Percentiles rank a stretch among this genome's conserved stretches.
These are phyloP conservation scores for Hymenoscyphus albidus DNA, from an alignment of 2,329 filamentous ascomycete genomes.

Conservation along the genomic window DNA sequence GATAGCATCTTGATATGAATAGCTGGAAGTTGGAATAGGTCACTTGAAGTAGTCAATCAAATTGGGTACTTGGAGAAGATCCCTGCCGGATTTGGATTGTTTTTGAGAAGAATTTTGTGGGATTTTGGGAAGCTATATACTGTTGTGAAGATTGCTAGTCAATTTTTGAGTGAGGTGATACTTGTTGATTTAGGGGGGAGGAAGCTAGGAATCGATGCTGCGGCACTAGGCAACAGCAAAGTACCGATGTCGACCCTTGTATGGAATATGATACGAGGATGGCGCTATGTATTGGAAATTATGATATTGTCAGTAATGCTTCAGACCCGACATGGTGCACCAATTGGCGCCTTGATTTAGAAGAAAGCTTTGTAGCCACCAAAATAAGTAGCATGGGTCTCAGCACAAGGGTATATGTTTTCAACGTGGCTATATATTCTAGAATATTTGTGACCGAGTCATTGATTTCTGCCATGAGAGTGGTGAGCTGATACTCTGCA, in stretches of 20 bases:
- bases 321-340: constrained; percentile 12
- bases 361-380: constrained; percentile 14
- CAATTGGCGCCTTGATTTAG: not conserved
- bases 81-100: constrained; percentile 1
- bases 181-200: constrained; percentile 11
- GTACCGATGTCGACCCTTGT: constrained; percentile 16
- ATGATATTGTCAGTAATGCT: constrained; percentile 12
- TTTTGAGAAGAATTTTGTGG: constrained; percentile 7
- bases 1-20: constrained; percentile 17
- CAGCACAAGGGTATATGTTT: constrained; percentile 2
- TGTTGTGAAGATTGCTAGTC: constrained; percentile 9
- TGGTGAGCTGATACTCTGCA: not conserved
- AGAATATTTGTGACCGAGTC: not conserved
- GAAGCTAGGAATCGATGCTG: constrained; percentile 9
- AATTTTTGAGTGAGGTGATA: constrained; percentile 9
- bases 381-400: constrained; percentile 17
- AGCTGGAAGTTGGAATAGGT: not conserved
- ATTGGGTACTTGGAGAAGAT: not conserved
- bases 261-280: constrained; percentile 19
- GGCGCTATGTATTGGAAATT: constrained; percentile 3
- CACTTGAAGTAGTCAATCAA: not conserved
- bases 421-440: not conserved
- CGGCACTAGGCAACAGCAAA: constrained; percentile 19
- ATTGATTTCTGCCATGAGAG: not conserved
- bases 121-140: constrained; percentile 20